phyloP scores from a whole-genome alignment of 495 filamentous ascomycete genomes.

The Emericellopsis terricola region DNA sequence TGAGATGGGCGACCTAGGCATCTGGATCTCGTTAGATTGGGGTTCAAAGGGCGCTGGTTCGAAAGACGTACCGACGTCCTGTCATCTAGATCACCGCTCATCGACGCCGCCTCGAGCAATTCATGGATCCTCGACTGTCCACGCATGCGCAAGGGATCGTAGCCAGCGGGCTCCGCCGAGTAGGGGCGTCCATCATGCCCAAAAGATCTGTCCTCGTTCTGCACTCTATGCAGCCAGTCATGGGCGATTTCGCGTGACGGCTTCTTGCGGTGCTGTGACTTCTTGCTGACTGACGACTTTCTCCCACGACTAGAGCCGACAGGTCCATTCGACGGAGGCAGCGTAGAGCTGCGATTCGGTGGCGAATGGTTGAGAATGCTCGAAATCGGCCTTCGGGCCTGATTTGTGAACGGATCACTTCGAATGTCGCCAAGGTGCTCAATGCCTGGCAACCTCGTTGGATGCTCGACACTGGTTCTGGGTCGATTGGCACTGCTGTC shows the following conservation, averaged over 20 bases:
- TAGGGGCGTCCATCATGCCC: conserved; percentile 63
- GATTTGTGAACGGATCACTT: conserved; percentile 45
- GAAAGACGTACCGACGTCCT: conserved; percentile 51
- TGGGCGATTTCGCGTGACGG: conserved; percentile 43
- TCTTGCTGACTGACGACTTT: conserved; percentile 69
- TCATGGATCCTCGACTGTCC: too few relatives aligned
- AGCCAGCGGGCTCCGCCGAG: conserved; percentile 64
- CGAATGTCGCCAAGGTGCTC: conserved; percentile 41
- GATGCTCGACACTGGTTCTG: too few relatives aligned
- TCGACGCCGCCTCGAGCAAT: conserved; percentile 76
- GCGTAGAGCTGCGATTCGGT: conserved; percentile 68
- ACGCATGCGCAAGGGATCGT: too few relatives aligned
- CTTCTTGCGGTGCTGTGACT: conserved; percentile 57
- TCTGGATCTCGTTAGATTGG: conserved; percentile 27
- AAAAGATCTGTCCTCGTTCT: conserved; percentile 41
- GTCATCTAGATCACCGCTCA: conserved; percentile 79
- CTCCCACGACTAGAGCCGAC: conserved; percentile 46
- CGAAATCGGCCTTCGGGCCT: conserved; percentile 54
- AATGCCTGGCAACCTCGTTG: too few relatives aligned
- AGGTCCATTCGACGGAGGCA: conserved; percentile 58
- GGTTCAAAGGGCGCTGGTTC: conserved; percentile 11
- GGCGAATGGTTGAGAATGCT: conserved; percentile 68
- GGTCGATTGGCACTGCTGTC: too few relatives aligned
- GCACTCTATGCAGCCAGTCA: conserved; percentile 30
- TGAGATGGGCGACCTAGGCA: conserved; percentile 47